phyloP scores from a whole-genome alignment of 1,284 basidiomycete genomes.

The Ustilago hordei region DNA sequence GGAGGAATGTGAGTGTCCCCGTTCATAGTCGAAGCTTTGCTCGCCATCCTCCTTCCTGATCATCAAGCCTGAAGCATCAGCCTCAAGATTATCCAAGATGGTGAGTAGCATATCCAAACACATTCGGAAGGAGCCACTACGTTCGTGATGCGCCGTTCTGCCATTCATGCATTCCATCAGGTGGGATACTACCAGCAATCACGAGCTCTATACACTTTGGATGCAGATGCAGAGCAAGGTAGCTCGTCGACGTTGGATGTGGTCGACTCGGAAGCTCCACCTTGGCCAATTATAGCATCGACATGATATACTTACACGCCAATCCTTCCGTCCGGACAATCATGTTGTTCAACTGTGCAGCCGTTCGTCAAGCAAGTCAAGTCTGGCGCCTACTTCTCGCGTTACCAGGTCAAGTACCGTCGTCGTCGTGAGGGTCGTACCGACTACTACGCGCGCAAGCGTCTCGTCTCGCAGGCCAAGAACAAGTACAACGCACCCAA shows the following conservation, averaged over 20 bases:
- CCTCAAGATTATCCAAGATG: conserved; percentile 55
- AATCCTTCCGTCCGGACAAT: neutral
- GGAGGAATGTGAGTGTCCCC: neutral
- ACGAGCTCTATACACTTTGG: neutral
- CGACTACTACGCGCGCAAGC: conserved; percentile 98
- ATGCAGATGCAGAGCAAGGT: no score
- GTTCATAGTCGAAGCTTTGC: conserved; percentile 18
- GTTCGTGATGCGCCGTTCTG: conserved; percentile 13
- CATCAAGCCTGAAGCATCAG: conserved; percentile 54
- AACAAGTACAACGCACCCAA: conserved; percentile 99
- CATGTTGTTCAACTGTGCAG: conserved; percentile 44
- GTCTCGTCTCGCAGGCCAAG: conserved; percentile 96
- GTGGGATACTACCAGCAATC: neutral
- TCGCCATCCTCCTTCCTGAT: conserved; percentile 46
- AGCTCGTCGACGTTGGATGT: neutral
- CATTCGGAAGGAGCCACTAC: neutral
- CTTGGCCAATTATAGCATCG: neutral
- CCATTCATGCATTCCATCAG: conserved; percentile 18
- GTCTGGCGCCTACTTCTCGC: conserved; percentile 88
- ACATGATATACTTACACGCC: conserved; percentile 20
- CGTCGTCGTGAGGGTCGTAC: conserved; percentile 90
- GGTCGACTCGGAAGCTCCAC: conserved; percentile 4
- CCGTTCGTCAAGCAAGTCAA: conserved; percentile 74
- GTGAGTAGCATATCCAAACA: conserved; percentile 29
- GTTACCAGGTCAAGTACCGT: conserved; percentile 78